Conservation (phyloP, 148 eudicot genomes). For the Selenicereus undatus region DNA sequence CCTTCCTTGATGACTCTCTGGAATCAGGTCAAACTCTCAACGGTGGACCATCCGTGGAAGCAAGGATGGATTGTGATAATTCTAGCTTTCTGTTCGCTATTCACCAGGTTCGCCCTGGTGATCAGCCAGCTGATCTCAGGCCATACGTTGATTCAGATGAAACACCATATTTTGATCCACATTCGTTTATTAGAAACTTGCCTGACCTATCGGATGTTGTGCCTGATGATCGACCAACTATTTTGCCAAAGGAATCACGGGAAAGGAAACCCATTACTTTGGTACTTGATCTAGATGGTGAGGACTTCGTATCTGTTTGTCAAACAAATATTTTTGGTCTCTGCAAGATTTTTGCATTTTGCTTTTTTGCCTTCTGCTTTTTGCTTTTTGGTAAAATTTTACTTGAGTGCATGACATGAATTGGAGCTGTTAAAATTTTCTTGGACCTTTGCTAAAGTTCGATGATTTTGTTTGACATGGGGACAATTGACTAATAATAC, state of each 20-base stretch:
- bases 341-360: background rate
- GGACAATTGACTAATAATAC: background rate
- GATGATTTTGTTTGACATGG: background rate
- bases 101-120: constrained; percentile 62
- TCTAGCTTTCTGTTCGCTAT: constrained; percentile 77
- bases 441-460: background rate
- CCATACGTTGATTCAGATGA: constrained; percentile 52
- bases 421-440: background rate
- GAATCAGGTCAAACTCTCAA: constrained; percentile 39
- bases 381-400: background rate
- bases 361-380: background rate
- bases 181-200: constrained; percentile 62
- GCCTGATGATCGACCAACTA: constrained; percentile 34
- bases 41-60: constrained; percentile 35
- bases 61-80: constrained; percentile 35
- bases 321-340: background rate
- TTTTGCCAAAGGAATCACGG: constrained; percentile 40
- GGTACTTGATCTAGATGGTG: constrained; percentile 97
- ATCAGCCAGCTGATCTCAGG: constrained; percentile 52
- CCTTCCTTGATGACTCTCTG: constrained; percentile 56
- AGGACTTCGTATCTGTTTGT: constrained; percentile 16
- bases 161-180: constrained; percentile 69
- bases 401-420: background rate
- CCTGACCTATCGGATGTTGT: constrained; percentile 63
- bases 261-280: constrained; percentile 61